These are phyloP conservation scores for Neurospora sp. DNA, from an alignment of 2,329 filamentous ascomycete genomes.

Conservation along the genomic window DNA sequence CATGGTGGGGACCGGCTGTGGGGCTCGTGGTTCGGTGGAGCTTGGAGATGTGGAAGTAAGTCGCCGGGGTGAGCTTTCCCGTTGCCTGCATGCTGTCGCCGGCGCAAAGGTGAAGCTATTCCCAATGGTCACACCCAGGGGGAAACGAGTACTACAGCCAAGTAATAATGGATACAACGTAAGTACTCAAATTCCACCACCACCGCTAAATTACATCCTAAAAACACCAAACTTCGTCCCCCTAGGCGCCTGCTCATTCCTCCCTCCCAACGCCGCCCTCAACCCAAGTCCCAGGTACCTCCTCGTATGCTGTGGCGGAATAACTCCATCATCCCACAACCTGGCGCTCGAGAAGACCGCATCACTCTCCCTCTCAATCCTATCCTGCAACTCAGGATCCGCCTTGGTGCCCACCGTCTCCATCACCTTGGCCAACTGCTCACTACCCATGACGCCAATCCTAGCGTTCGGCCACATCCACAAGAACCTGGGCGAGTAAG, in stretches of 20 bases:
- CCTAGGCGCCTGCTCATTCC: constrained; percentile 48
- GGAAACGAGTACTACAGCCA: no score
- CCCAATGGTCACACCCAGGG: not conserved
- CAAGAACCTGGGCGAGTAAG: constrained; percentile 81
- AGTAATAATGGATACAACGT: not conserved
- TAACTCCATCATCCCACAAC: constrained; percentile 80
- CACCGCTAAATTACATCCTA: constrained; percentile 51
- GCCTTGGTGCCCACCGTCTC: constrained; percentile 78
- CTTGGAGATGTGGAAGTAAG: not conserved
- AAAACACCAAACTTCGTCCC: constrained; percentile 71
- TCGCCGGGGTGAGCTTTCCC: not conserved
- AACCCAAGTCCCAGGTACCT: constrained; percentile 63
- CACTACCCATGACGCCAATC: constrained; percentile 90
- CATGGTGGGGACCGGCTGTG: not conserved
- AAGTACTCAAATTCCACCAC: not conserved
- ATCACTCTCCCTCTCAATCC: constrained; percentile 86
- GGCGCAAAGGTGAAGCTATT: not conserved
- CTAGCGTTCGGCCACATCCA: constrained; percentile 99
- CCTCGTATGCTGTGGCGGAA: constrained; percentile 66
- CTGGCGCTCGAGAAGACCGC: constrained; percentile 80
- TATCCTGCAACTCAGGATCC: constrained; percentile 68
- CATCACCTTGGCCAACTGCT: constrained; percentile 90
- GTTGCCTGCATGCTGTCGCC: not conserved
- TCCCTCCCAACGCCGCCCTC: constrained; percentile 59
- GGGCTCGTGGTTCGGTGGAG: not conserved